Evolutionary conservation across 768 basidiomycete genomes (phyloP).

Genomic region (Macrolepiota fuliginosa): DNA sequence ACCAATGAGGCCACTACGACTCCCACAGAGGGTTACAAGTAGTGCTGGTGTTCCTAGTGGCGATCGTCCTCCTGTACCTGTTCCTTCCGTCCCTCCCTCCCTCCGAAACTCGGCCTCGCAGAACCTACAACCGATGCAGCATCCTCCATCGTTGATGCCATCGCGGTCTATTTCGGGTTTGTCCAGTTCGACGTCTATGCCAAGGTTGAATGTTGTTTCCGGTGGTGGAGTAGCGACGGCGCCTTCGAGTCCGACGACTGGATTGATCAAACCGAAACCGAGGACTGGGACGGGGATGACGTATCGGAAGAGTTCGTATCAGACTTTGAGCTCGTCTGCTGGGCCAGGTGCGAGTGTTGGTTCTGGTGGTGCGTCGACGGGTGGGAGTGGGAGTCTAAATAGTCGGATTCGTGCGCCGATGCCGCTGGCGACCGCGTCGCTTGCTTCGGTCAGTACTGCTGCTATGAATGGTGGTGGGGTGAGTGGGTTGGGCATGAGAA

Average conservation of each 20-base stretch:
- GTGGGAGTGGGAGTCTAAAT: background rate
- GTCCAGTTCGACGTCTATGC: constrained; percentile 9
- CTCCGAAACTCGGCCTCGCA: constrained; percentile 9
- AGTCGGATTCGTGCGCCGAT: constrained; percentile 21
- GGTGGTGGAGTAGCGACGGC: background rate
- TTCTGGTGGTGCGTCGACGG: too few species aligned
- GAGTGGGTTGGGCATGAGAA: background rate
- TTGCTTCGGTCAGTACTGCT: background rate
- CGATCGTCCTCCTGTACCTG: constrained; percentile 34
- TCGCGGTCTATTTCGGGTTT: constrained; percentile 1
- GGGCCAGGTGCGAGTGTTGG: background rate
- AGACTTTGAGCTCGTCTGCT: background rate
- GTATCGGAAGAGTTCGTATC: constrained; percentile 43
- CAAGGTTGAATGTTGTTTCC: background rate
- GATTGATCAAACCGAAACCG: constrained; percentile 41
- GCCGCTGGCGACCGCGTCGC: constrained; percentile 14
- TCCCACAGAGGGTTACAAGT: constrained; percentile 23
- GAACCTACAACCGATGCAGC: background rate
- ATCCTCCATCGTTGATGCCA: constrained; percentile 10
- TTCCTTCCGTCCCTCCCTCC: constrained; percentile 23
- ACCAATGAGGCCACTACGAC: constrained; percentile 27
- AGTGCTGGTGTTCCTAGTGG: constrained; percentile 11
- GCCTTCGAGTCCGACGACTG: constrained; percentile 8
- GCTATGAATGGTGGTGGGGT: background rate
- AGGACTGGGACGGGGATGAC: constrained; percentile 71